Evolutionary conservation across 495 filamentous ascomycete species (phyloP).

Genomic region (Parathielavia appendiculata): DNA sequence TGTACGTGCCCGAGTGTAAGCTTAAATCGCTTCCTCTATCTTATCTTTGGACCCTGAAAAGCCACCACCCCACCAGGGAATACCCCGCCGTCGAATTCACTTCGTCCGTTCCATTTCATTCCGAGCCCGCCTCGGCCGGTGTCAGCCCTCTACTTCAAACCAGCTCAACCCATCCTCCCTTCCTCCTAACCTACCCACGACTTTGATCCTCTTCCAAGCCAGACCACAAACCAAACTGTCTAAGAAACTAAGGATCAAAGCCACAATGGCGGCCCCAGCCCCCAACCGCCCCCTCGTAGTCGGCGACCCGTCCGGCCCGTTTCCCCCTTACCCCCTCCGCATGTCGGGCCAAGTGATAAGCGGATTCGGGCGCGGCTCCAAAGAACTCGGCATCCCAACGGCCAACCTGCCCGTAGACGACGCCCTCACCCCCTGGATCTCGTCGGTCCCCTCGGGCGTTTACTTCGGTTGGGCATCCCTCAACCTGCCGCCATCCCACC

Average conservation of each 20-base stretch:
- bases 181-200: no score
- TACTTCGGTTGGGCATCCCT: slow-evolving; percentile 88
- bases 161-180: no score
- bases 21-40: no score
- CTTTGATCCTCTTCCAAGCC: not conserved
- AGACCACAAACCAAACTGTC: not conserved
- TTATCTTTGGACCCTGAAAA: not conserved
- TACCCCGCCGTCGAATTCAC: slow-evolving; percentile 13
- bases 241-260: not conserved
- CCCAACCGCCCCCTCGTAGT: slow-evolving; percentile 54
- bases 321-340: slow-evolving; percentile 71
- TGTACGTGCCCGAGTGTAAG: no score
- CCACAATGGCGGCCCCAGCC: slow-evolving; percentile 17
- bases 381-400: slow-evolving; percentile 93
- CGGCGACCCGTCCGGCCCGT: slow-evolving; percentile 66
- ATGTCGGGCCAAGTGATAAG: slow-evolving; percentile 81
- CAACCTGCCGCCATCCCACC: slow-evolving; percentile 42
- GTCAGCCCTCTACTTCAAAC: no score
- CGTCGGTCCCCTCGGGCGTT: slow-evolving; percentile 66
- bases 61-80: slow-evolving; percentile 2
- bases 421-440: slow-evolving; percentile 61
- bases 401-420: slow-evolving; percentile 86
- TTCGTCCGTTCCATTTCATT: slow-evolving; percentile 5
- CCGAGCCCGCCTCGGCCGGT: not conserved
- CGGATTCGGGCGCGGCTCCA: slow-evolving; percentile 90